A percentile compares a stretch with the other conserved stretches of the same genome.
Conservation (phyloP, 2,329 filamentous ascomycete genomes). For the Teratosphaeria epicoccoides region DNA sequence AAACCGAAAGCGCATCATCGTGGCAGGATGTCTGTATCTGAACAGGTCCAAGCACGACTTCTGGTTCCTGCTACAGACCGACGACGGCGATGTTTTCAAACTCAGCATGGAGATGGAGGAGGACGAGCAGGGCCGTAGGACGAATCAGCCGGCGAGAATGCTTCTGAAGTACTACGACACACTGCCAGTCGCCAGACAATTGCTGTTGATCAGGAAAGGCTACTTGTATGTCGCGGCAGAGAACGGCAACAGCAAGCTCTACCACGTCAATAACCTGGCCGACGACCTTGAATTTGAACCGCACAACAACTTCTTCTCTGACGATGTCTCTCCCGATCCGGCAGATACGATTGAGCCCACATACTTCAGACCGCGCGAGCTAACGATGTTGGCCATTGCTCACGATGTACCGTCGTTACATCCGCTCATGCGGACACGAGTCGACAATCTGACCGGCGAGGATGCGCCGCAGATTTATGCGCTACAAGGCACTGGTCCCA, state of each 20-base stretch:
- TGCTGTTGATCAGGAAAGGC: conserved; percentile 90
- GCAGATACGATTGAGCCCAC: conserved; percentile 61
- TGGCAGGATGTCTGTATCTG: conserved; percentile 93
- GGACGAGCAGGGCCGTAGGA: conserved; percentile 65
- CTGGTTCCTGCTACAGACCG: conserved; percentile 91
- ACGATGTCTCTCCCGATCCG: conserved; percentile 61
- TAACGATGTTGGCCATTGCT: conserved; percentile 54
- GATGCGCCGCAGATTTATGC: conserved; percentile 96
- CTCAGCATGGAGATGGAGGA: conserved; percentile 85
- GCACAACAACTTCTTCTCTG: conserved; percentile 38
- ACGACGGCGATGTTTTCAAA: conserved; percentile 98
- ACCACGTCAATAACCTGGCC: conserved; percentile 93
- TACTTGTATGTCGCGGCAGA: conserved; percentile 90
- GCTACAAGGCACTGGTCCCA: conserved; percentile 75
- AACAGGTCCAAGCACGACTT: conserved; percentile 72
- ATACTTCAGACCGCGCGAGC: conserved; percentile 72
- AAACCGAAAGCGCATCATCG: conserved; percentile 74
- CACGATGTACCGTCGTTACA: conserved; percentile 60
- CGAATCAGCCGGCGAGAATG: conserved; percentile 68
- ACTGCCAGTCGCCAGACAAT: conserved; percentile 72
- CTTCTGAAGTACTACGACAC: conserved; percentile 99
- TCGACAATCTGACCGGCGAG: conserved; percentile 81
- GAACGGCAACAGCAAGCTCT: conserved; percentile 86
- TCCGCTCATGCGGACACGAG: conserved; percentile 80
- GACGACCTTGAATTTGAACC: conserved; percentile 79